Percentiles rank a stretch among this genome's conserved stretches.
These are phyloP conservation scores for Pythium aristosporum DNA, from an alignment of 352 stramenopile genomes.

Conservation along the genomic window DNA sequence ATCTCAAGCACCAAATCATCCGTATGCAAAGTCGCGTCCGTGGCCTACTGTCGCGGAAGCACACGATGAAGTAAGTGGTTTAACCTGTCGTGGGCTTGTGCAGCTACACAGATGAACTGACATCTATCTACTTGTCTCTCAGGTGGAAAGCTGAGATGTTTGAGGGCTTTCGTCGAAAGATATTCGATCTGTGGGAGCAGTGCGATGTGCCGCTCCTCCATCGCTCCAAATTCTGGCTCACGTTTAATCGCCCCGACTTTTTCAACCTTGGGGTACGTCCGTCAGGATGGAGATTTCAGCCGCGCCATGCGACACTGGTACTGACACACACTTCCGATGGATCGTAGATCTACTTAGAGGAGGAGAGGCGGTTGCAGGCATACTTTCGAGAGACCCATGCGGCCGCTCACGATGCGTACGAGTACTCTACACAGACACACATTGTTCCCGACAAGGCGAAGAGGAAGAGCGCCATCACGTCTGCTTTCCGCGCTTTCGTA, in stretches of 20 bases:
- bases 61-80: conserved; percentile 44
- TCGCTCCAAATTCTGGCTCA: conserved; percentile 83
- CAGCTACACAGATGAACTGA: not conserved
- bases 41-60: conserved; percentile 56
- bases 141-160: conserved; percentile 73
- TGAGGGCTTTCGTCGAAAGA: conserved; percentile 44
- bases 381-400: conserved; percentile 37
- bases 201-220: conserved; percentile 67
- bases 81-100: not conserved
- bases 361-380: conserved; percentile 48
- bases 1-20: conserved; percentile 59
- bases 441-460: conserved; percentile 21
- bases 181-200: conserved; percentile 72
- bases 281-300: not conserved
- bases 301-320: not conserved
- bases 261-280: conserved; percentile 68
- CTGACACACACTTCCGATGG: not conserved
- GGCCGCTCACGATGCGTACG: conserved; percentile 37
- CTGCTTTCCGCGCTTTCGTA: conserved; percentile 31
- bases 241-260: conserved; percentile 68
- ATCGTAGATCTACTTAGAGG: conserved; percentile 59
- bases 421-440: conserved; percentile 37
- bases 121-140: not conserved
- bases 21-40: conserved; percentile 63
- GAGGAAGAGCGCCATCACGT: conserved; percentile 22